These are phyloP conservation scores for Wickerhamiella kazuoi DNA, from an alignment of 805 yeast species.

Conservation along the genomic window DNA sequence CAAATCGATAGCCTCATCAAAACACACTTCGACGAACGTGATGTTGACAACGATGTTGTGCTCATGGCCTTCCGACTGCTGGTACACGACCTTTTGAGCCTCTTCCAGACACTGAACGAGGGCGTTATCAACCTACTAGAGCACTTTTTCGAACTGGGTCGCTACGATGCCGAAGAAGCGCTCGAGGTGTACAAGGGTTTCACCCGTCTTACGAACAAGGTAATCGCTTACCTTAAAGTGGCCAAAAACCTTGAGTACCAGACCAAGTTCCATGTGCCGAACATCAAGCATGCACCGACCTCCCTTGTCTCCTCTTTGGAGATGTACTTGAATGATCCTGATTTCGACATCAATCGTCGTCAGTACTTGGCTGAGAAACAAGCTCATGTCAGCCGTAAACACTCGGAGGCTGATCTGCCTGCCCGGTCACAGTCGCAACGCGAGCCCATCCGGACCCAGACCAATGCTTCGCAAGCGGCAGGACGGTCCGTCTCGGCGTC, in stretches of 20 bases:
- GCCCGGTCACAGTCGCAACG: conserved; percentile 7
- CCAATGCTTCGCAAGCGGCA: no score
- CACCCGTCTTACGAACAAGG: conserved; percentile 71
- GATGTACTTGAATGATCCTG: conserved; percentile 75
- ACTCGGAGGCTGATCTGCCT: conserved; percentile 1
- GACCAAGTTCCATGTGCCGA: conserved; percentile 83
- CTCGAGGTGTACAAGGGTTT: conserved; percentile 68
- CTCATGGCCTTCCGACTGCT: conserved; percentile 72
- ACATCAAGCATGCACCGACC: conserved; percentile 93
- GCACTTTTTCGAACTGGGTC: conserved; percentile 86
- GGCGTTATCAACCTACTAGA: conserved; percentile 89
- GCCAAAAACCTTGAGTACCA: conserved; percentile 80
- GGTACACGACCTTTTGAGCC: conserved; percentile 71
- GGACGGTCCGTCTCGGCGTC: no score
- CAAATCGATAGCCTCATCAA: conserved; percentile 62
- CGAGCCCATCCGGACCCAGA: conserved; percentile 3
- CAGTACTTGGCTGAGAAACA: conserved; percentile 59
- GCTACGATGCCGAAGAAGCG: conserved; percentile 71
- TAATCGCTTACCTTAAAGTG: conserved; percentile 67
- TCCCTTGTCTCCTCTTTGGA: conserved; percentile 73
- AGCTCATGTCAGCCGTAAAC: conserved; percentile 17
- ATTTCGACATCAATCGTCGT: conserved; percentile 60
- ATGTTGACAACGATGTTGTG: conserved; percentile 67
- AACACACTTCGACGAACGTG: conserved; percentile 62
- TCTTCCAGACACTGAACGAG: conserved; percentile 83